Conservation (phyloP, 495 filamentous ascomycete genomes). For the Tuber melanosporum region DNA sequence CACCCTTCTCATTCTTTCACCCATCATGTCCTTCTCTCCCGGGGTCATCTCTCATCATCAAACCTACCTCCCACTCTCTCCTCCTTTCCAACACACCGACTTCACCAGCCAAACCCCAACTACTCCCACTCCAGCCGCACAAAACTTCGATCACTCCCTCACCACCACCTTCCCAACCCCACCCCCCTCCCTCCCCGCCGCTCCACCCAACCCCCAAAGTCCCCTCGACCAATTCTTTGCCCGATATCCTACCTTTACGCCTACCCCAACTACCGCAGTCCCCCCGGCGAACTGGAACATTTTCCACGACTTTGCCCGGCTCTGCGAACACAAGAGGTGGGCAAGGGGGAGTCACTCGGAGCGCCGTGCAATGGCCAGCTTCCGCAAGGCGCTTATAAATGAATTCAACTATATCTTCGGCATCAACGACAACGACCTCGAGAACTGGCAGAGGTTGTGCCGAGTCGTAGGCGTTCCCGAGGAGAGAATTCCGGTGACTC, state of each 20-base stretch:
- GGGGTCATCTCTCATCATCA: background rate
- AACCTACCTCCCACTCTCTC: background rate
- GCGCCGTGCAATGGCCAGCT: slow-evolving; percentile 6
- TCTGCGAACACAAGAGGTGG: slow-evolving; percentile 11
- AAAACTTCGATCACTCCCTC: background rate
- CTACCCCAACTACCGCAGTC: background rate
- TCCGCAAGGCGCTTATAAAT: slow-evolving; percentile 26
- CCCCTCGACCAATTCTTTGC: background rate
- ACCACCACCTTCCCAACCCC: background rate
- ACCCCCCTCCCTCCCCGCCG: background rate
- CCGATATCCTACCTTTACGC: background rate
- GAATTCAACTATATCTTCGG: slow-evolving; percentile 35
- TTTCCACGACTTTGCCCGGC: slow-evolving; percentile 13
- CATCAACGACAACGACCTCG: slow-evolving; percentile 16
- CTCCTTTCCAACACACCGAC: background rate
- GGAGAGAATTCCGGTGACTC: slow-evolving; percentile 32
- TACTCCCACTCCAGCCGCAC: background rate
- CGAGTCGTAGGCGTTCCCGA: slow-evolving; percentile 41
- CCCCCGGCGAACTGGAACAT: background rate
- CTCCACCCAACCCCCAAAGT: background rate
- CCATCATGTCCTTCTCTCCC: background rate
- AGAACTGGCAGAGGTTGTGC: slow-evolving; percentile 36
- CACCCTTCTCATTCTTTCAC: background rate
- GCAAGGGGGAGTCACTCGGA: background rate
- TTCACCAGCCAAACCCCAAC: background rate